phyloP scores from a whole-genome alignment of 768 basidiomycete genomes.

The Boletus rubroflammeus region DNA sequence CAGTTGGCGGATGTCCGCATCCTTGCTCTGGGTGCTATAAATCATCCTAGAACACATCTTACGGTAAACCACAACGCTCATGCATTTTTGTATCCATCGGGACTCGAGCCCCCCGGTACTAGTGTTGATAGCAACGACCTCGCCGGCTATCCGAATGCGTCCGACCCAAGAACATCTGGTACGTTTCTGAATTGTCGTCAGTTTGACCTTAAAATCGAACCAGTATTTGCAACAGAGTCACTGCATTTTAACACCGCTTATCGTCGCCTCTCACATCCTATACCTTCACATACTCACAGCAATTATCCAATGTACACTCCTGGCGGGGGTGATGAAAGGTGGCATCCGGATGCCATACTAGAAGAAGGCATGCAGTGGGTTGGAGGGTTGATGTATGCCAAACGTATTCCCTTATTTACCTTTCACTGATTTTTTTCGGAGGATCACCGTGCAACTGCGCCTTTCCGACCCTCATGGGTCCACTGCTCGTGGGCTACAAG shows the following conservation, averaged over 20 bases:
- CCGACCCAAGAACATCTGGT: conserved; percentile 5
- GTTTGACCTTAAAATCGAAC: neutral
- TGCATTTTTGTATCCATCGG: conserved; percentile 65
- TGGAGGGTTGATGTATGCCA: conserved; percentile 60
- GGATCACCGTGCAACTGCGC: conserved; percentile 61
- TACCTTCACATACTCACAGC: conserved; percentile 50
- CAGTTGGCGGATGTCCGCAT: conserved; percentile 71
- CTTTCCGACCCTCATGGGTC: conserved; percentile 41
- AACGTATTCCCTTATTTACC: neutral
- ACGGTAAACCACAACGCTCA: conserved; percentile 67
- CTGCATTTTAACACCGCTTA: conserved; percentile 26
- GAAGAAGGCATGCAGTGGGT: conserved; percentile 70
- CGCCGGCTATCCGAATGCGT: neutral
- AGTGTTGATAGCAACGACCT: neutral
- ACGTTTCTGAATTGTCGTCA: neutral
- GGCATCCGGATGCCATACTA: conserved; percentile 51
- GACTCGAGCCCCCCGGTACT: conserved; percentile 39
- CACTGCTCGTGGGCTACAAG: conserved; percentile 40
- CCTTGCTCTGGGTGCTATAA: conserved; percentile 64
- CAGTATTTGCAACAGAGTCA: neutral
- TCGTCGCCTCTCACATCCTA: conserved; percentile 49
- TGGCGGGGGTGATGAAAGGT: conserved; percentile 64
- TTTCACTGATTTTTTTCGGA: conserved; percentile 25
- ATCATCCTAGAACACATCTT: conserved; percentile 52
- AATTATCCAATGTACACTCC: conserved; percentile 75